A percentile compares a stretch with the other conserved stretches of the same genome.
These are phyloP conservation scores for Microcos paniculata DNA, from an alignment of 345 rosid species.

Conservation along the genomic window DNA sequence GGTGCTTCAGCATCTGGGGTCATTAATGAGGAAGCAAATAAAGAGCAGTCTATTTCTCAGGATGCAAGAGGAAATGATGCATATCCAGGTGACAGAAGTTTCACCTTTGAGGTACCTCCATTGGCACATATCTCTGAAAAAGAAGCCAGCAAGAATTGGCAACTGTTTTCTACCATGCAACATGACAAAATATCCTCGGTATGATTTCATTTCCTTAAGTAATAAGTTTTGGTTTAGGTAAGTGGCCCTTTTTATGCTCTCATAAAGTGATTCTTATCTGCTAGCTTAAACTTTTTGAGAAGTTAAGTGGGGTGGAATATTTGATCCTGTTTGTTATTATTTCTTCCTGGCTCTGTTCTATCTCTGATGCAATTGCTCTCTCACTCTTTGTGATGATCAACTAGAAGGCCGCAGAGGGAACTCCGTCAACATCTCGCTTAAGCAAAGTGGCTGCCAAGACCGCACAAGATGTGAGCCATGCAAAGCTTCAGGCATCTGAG, in stretches of 20 bases:
- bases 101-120: slow-evolving; percentile 49
- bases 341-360: slow-evolving; percentile 6
- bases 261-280: background rate
- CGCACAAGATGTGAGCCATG: slow-evolving; percentile 33
- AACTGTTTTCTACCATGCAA: slow-evolving; percentile 37
- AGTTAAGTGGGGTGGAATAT: background rate
- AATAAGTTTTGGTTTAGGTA: background rate
- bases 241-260: background rate
- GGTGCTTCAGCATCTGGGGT: slow-evolving; percentile 26
- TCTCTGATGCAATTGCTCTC: slow-evolving; percentile 14
- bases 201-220: slow-evolving; percentile 17
- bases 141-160: slow-evolving; percentile 43
- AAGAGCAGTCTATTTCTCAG: slow-evolving; percentile 26
- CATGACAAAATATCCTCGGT: slow-evolving; percentile 44
- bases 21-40: slow-evolving; percentile 22
- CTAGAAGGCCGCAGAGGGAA: slow-evolving; percentile 50
- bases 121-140: slow-evolving; percentile 25
- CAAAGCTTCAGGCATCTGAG: slow-evolving; percentile 41
- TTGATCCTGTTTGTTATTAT: background rate
- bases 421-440: slow-evolving; percentile 51
- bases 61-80: slow-evolving; percentile 40
- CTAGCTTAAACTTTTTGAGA: background rate
- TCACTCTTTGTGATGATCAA: slow-evolving; percentile 6
- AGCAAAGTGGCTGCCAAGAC: slow-evolving; percentile 43
- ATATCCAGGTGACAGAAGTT: slow-evolving; percentile 48